Conservation (phyloP, 2,329 filamentous ascomycete genomes). For the Alternaria sp. region DNA sequence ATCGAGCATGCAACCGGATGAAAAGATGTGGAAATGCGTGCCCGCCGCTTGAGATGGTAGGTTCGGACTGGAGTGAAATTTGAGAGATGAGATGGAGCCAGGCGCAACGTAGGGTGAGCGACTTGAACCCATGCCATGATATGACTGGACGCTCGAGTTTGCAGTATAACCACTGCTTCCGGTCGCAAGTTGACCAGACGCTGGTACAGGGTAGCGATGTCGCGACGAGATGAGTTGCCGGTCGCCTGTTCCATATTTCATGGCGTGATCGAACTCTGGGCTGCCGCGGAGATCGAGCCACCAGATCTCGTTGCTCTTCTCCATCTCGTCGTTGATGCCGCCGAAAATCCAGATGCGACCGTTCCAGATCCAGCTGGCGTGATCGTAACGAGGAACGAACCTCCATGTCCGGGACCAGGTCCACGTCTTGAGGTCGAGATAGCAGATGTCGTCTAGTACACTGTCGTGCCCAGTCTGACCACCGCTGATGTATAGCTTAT, state of each 20-base stretch:
- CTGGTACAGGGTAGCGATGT: conserved; percentile 37
- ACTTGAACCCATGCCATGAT: conserved; percentile 50
- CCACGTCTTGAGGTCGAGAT: conserved; percentile 94
- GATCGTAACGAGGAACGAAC: conserved; percentile 93
- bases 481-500: conserved; percentile 94
- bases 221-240: conserved; percentile 42
- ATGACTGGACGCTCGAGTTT: conserved; percentile 68
- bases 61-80: conserved; percentile 85
- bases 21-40: conserved; percentile 94
- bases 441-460: conserved; percentile 95
- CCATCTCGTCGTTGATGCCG: conserved; percentile 93
- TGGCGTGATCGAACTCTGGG: conserved; percentile 78
- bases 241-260: conserved; percentile 63
- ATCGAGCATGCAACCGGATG: conserved; percentile 89
- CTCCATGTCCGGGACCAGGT: conserved; percentile 97
- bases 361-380: conserved; percentile 91
- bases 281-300: conserved; percentile 95
- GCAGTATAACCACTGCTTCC: conserved; percentile 70
- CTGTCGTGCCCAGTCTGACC: conserved; percentile 95
- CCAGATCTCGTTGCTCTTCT: conserved; percentile 94
- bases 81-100: conserved; percentile 85
- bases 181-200: conserved; percentile 43
- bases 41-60: conserved; percentile 89
- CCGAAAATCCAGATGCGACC: conserved; percentile 97
- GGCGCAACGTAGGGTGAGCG: conserved; percentile 66